Evolutionary conservation across 176 grass and related monocot species (phyloP).

Genomic region (Secale cereale): DNA sequence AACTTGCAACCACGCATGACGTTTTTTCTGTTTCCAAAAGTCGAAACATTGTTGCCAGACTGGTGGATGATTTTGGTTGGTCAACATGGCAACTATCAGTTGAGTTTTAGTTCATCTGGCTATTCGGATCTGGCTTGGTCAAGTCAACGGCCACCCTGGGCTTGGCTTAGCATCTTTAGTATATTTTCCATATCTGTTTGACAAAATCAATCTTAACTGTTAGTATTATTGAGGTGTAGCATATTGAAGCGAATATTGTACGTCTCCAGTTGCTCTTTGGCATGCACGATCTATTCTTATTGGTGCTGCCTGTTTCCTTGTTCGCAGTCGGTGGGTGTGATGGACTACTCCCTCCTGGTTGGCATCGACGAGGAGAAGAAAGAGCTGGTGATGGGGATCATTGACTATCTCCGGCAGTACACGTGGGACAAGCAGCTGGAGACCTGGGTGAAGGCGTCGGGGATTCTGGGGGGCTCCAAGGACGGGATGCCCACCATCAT

Average conservation of each 20-base stretch:
- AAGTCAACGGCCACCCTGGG: not conserved
- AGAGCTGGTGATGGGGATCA: slow-evolving; percentile 91
- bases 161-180: not conserved
- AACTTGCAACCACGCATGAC: not conserved
- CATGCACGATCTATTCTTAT: not conserved
- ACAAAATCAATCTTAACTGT: not conserved
- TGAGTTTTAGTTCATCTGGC: not conserved
- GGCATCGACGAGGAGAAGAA: slow-evolving; percentile 84
- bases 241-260: not conserved
- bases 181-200: not conserved
- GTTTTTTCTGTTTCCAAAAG: not conserved
- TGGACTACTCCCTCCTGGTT: slow-evolving; percentile 94
- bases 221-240: not conserved
- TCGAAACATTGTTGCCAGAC: not conserved
- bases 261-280: not conserved
- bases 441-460: slow-evolving; percentile 88
- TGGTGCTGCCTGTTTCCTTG: not conserved
- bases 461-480: slow-evolving; percentile 75
- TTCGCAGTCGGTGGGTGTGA: slow-evolving; percentile 78
- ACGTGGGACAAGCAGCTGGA: slow-evolving; percentile 98
- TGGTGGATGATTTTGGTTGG: not conserved
- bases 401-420: slow-evolving; percentile 94
- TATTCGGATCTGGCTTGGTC: not conserved
- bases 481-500: slow-evolving; percentile 76
- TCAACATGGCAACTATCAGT: not conserved